Evolutionary conservation across 2,329 filamentous ascomycete genomes (phyloP).

Genomic region (Pseudophaeomoniella oleicola): DNA sequence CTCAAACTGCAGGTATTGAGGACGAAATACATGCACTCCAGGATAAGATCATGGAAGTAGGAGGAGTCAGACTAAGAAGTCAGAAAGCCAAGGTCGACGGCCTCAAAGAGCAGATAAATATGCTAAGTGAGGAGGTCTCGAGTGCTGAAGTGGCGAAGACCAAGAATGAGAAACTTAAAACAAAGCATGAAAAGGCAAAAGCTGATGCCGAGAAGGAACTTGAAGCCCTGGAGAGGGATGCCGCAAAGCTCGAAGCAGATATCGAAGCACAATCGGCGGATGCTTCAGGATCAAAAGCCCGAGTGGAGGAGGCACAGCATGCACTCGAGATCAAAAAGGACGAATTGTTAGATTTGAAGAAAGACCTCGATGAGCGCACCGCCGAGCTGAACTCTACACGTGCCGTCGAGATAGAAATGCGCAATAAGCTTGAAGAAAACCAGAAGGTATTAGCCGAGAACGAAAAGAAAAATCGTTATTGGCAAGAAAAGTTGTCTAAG

Average conservation of each 20-base stretch:
- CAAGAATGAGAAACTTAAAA: slow-evolving; percentile 85
- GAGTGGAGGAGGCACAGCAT: slow-evolving; percentile 69
- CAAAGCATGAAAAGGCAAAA: slow-evolving; percentile 73
- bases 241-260: slow-evolving; percentile 65
- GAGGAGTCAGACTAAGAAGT: slow-evolving; percentile 77
- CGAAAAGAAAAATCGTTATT: slow-evolving; percentile 68
- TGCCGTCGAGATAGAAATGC: slow-evolving; percentile 91
- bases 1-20: slow-evolving; percentile 80
- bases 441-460: slow-evolving; percentile 80
- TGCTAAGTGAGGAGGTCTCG: slow-evolving; percentile 67
- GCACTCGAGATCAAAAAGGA: slow-evolving; percentile 63
- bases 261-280: slow-evolving; percentile 62
- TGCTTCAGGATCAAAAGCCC: slow-evolving; percentile 55
- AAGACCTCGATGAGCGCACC: slow-evolving; percentile 73
- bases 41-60: slow-evolving; percentile 96
- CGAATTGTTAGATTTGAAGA: slow-evolving; percentile 65
- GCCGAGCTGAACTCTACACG: slow-evolving; percentile 77
- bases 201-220: slow-evolving; percentile 69
- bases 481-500: slow-evolving; percentile 80
- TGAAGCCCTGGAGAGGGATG: slow-evolving; percentile 53
- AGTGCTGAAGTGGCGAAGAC: slow-evolving; percentile 74
- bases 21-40: slow-evolving; percentile 85
- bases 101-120: slow-evolving; percentile 71
- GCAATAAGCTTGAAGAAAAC: slow-evolving; percentile 92
- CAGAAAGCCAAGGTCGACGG: slow-evolving; percentile 86